Conservation (phyloP, 306 rosid species). For the Prosopis cineraria region DNA sequence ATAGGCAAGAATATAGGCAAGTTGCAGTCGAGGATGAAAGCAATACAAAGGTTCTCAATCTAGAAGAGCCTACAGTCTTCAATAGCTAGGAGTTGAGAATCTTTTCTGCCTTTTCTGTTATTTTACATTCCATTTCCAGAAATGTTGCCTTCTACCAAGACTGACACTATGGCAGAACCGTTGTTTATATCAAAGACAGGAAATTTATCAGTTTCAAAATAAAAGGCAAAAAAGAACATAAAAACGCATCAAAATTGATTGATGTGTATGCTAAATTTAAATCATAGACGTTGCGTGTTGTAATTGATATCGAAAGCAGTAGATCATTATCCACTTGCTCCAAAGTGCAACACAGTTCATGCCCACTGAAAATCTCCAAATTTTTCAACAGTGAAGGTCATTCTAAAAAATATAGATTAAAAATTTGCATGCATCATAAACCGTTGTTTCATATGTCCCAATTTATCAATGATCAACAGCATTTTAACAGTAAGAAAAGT, state of each 20-base stretch:
- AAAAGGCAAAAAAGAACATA: neutral
- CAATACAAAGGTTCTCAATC: neutral
- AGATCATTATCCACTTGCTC: conserved; percentile 4
- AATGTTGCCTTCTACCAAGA: neutral
- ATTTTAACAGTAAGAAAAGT: conserved; percentile 9
- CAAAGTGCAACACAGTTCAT: conserved; percentile 17
- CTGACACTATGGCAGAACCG: neutral
- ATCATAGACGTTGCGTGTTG: neutral
- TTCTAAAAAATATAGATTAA: conserved; percentile 9
- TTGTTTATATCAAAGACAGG: neutral
- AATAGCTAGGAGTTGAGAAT: neutral
- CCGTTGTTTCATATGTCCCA: conserved; percentile 19
- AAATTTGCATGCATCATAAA: conserved; percentile 1
- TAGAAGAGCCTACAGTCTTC: neutral
- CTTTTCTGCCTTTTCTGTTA: neutral
- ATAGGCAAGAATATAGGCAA: too few relatives aligned
- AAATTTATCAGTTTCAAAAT: neutral
- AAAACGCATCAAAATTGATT: neutral
- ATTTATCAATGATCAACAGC: conserved; percentile 8
- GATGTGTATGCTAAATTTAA: too few relatives aligned
- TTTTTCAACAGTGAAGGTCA: conserved; percentile 17
- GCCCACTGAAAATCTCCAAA: conserved; percentile 10
- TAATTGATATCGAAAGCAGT: neutral
- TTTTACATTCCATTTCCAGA: neutral
- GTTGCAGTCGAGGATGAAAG: neutral